Conservation (phyloP, 345 rosid genomes). For the Eucalyptus brandiana region DNA sequence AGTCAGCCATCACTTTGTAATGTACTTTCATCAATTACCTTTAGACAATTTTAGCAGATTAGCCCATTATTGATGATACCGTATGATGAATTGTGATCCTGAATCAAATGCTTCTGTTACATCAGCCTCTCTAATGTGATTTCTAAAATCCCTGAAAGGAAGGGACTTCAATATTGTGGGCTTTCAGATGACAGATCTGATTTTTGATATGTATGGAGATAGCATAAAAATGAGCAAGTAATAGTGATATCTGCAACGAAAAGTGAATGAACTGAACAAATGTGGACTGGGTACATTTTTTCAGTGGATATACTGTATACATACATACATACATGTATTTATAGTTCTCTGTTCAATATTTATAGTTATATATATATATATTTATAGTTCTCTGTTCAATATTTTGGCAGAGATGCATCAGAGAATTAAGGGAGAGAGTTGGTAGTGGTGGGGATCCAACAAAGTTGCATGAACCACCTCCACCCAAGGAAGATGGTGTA, state of each 20-base stretch:
- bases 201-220: not conserved
- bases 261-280: not conserved
- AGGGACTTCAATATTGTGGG: not conserved
- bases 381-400: not conserved
- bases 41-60: not conserved
- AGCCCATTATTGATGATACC: not conserved
- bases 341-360: not conserved
- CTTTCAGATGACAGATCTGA: not conserved
- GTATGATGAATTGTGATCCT: not conserved
- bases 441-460: constrained; percentile 80
- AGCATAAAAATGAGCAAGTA: not conserved
- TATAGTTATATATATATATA: too few species aligned
- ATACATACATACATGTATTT: not conserved
- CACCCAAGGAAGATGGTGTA: constrained; percentile 12
- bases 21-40: not conserved
- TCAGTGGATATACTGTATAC: not conserved
- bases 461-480: constrained; percentile 41
- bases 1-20: not conserved
- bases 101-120: not conserved
- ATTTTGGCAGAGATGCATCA: constrained; percentile 46
- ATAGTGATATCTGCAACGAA: not conserved
- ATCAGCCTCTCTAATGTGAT: not conserved
- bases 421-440: constrained; percentile 72
- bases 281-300: not conserved
- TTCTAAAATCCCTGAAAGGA: not conserved